Evolutionary conservation across 2,329 filamentous ascomycete genomes (phyloP), one percentile per base, ranked within the genome.

Genomic region (Xylaria sp.): DNA sequence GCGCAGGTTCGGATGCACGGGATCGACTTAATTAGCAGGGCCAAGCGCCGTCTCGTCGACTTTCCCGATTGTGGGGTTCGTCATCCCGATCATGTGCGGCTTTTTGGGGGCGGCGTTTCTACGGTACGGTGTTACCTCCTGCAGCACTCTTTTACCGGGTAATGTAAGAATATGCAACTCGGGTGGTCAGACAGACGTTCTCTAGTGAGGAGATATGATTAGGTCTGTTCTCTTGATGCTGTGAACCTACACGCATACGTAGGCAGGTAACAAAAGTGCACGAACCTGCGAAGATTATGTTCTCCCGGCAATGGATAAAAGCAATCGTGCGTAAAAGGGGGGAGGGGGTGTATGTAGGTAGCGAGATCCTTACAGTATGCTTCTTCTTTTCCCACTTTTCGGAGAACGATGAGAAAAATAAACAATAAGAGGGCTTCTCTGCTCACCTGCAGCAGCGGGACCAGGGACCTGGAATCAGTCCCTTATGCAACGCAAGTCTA

Each of bases 101-200:
- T 42, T 58, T 17, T 47, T 17, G 35, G 25, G 42, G 42, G 42
- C 12, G 42, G 38, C 31, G 11, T 12, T 37, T 9, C 7, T 23
- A n/a, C n/a, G n/a, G n/a, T n/a, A n/a, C n/a, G n/a, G n/a, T n/a
- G n/a, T n/a, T n/a, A n/a, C n/a, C n/a, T n/a, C n/a, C n/a, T n/a
- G n/a, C n/a, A n/a, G n/a, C n/a, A n/a, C n/a, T n/a, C n/a, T n/a
- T n/a, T n/a, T n/a, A n/a, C n/a, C n/a, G n/a, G n/a, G n/a, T n/a
- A n/a, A n/a, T n/a, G n/a, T n/a, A n/a, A n/a, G n/a, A 46, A 51
- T 25, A 35, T 43, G 19, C 40, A 42, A 25, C 12, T 47, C 9
- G 28, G 59, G 60, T 63, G 63, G 63, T 63, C 63, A 63, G 63
- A 63, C 46, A 63, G 63, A 63, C 46, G 17, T 5, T 31, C 42